phyloP scores from a whole-genome alignment of 192 early-diverging fungal species.

The Thoreauomyces humboldtii region DNA sequence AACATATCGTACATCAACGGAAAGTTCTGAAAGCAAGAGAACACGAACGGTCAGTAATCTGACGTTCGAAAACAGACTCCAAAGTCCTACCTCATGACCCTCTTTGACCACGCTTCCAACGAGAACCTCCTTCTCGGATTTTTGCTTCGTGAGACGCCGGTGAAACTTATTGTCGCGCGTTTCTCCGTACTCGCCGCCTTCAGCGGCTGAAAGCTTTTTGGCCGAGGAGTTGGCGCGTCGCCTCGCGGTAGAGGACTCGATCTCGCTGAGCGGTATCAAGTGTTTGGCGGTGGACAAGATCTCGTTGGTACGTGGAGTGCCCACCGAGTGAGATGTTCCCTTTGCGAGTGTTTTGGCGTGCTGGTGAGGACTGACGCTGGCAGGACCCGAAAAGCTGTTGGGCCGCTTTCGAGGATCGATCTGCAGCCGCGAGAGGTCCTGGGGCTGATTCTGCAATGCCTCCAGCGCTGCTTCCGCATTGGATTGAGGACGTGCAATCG shows the following conservation, averaged over 20 bases:
- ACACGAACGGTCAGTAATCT: too few relatives aligned
- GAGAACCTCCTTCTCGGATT: constrained; percentile 43
- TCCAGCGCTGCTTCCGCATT: constrained; percentile 4
- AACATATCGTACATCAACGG: constrained; percentile 99
- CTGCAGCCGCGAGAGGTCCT: background rate
- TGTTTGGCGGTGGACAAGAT: background rate
- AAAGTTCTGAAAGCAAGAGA: too few relatives aligned
- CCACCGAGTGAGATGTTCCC: constrained; percentile 17
- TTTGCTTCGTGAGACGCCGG: constrained; percentile 24
- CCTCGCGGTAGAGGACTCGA: constrained; percentile 9
- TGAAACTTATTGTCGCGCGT: background rate
- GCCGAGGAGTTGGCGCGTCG: constrained; percentile 4
- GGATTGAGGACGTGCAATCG: background rate
- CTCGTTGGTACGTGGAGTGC: constrained; percentile 12
- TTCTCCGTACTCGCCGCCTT: background rate
- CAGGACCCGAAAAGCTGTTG: constrained; percentile 22
- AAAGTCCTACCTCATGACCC: too few relatives aligned
- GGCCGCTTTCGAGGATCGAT: constrained; percentile 11
- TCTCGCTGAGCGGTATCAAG: constrained; percentile 24
- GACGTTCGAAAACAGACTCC: too few relatives aligned
- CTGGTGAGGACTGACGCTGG: background rate
- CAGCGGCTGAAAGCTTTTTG: constrained; percentile 11
- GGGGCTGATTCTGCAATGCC: constrained; percentile 5
- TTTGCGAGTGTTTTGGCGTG: constrained; percentile 4
- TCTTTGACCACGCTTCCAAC: constrained; percentile 88